These are phyloP conservation scores for Keithomyces neogunnii DNA, from an alignment of 2,329 filamentous ascomycete genomes.

Conservation along the genomic window DNA sequence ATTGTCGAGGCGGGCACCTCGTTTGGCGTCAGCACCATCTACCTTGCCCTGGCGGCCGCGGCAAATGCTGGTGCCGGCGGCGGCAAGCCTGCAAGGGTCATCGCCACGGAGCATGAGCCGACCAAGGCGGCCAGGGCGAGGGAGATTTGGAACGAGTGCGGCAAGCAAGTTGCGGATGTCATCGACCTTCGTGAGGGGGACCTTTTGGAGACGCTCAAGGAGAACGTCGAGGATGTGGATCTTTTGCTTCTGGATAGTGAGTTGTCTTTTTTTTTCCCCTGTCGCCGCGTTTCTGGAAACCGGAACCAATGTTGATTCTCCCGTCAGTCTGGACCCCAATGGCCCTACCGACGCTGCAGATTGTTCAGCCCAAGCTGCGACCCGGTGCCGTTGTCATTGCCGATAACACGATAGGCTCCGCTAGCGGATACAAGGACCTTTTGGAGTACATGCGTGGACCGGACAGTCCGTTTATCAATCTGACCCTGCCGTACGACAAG, in stretches of 20 bases:
- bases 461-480: slow-evolving; percentile 38
- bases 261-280: slow-evolving; percentile 16
- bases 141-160: slow-evolving; percentile 45
- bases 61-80: slow-evolving; percentile 27
- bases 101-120: slow-evolving; percentile 52
- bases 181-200: slow-evolving; percentile 53
- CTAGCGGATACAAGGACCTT: slow-evolving; percentile 37
- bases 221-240: slow-evolving; percentile 36
- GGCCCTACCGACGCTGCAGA: slow-evolving; percentile 42
- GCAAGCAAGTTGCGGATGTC: slow-evolving; percentile 36
- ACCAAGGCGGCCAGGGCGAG: slow-evolving; percentile 42
- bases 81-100: slow-evolving; percentile 28
- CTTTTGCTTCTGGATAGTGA: slow-evolving; percentile 55
- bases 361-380: slow-evolving; percentile 37
- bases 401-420: slow-evolving; percentile 37
- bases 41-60: slow-evolving; percentile 49
- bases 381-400: slow-evolving; percentile 39
- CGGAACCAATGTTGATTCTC: not conserved
- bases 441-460: slow-evolving; percentile 35
- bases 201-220: slow-evolving; percentile 42
- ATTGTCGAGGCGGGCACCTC: slow-evolving; percentile 56
- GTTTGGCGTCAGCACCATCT: slow-evolving; percentile 56
- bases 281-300: not conserved
- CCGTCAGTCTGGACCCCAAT: slow-evolving; percentile 47
- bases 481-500: slow-evolving; percentile 21